These are phyloP conservation scores for Yarrowia alimentaria DNA, from an alignment of 805 yeast species.

Conservation along the genomic window DNA sequence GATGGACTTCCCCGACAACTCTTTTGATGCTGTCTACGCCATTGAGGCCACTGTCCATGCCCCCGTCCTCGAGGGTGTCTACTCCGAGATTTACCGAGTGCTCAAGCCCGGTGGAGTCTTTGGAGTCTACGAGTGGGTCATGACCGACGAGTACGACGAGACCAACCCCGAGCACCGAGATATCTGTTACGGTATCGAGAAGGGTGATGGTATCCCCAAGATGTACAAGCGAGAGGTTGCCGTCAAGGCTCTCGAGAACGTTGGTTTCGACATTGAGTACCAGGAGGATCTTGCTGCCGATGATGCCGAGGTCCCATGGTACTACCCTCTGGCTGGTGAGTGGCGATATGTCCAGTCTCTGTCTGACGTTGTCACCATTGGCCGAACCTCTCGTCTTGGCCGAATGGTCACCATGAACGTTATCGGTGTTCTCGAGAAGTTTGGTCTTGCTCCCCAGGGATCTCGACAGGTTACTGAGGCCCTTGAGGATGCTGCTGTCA, in stretches of 20 bases:
- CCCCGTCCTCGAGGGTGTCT: constrained; percentile 93
- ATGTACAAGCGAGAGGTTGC: constrained; percentile 89
- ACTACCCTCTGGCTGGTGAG: constrained; percentile 93
- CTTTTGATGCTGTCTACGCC: constrained; percentile 96
- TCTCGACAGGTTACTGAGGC: constrained; percentile 86
- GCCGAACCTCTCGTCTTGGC: constrained; percentile 86
- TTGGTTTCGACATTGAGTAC: constrained; percentile 80
- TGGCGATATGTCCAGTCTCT: constrained; percentile 80
- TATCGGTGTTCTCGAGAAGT: constrained; percentile 76
- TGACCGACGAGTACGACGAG: constrained; percentile 93
- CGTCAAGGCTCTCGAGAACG: constrained; percentile 74
- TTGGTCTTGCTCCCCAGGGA: constrained; percentile 92
- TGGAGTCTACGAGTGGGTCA: constrained; percentile 99
- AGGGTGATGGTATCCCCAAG: constrained; percentile 98
- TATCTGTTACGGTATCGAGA: constrained; percentile 94
- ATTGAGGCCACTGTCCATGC: constrained; percentile 99
- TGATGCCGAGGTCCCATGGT: constrained; percentile 91
- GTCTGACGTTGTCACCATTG: constrained; percentile 74
- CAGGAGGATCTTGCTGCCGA: constrained; percentile 79
- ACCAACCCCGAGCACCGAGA: constrained; percentile 83
- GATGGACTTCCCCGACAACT: constrained; percentile 87
- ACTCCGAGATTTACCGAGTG: constrained; percentile 88
- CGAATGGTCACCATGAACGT: constrained; percentile 78
- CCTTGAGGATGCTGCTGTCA: constrained; percentile 94
- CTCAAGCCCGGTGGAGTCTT: constrained; percentile 97